These are phyloP conservation scores for Rhododendron vialii DNA, from an alignment of 148 eudicot genomes.

Conservation along the genomic window DNA sequence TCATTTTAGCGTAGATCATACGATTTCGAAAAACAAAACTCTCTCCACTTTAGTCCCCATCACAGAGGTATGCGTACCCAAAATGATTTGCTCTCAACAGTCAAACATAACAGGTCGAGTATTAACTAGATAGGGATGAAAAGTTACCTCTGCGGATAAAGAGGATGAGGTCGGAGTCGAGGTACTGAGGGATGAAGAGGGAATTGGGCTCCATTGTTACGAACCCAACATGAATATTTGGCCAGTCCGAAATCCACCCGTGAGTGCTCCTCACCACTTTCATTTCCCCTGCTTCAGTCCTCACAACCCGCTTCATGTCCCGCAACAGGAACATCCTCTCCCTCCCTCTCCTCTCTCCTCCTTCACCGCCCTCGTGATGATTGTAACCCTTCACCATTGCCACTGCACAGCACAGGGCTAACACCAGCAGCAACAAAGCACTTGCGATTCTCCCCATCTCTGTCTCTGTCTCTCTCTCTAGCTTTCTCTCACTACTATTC, in stretches of 20 bases:
- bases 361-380: neutral
- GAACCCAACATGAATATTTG: constrained; percentile 62
- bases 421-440: constrained; percentile 15
- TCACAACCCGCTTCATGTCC: constrained; percentile 12
- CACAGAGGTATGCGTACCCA: too few species aligned
- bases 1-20: too few species aligned
- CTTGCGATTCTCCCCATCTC: constrained; percentile 13
- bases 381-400: neutral
- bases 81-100: too few species aligned
- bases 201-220: constrained; percentile 76
- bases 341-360: constrained; percentile 16
- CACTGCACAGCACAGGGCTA: constrained; percentile 23
- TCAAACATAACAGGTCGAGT: too few species aligned
- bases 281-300: too few species aligned
- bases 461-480: neutral
- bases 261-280: neutral
- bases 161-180: constrained; percentile 11
- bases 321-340: constrained; percentile 50
- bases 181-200: constrained; percentile 22
- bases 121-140: too few species aligned
- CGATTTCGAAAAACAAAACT: too few species aligned
- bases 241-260: constrained; percentile 25
- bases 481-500: neutral
- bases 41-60: too few species aligned
- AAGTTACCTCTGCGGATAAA: constrained; percentile 5